Evolutionary conservation across 495 filamentous ascomycete genomes (phyloP).

Genomic region (Aspergillus nanangensis): DNA sequence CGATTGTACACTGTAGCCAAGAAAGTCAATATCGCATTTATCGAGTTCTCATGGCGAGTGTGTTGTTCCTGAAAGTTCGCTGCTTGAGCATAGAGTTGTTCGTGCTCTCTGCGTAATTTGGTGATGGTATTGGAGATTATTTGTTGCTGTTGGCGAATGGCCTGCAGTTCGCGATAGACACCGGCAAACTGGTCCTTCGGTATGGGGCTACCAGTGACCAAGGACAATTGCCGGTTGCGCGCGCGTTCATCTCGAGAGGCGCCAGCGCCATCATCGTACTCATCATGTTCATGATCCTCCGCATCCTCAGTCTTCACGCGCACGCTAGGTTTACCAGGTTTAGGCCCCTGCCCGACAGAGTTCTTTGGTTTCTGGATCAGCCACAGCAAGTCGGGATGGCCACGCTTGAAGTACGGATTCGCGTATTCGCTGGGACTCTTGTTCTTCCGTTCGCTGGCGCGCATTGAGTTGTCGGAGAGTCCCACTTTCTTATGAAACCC

Average conservation of each 20-base stretch:
- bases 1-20: constrained; percentile 93
- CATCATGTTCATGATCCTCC: constrained; percentile 65
- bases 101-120: constrained; percentile 77
- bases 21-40: constrained; percentile 96
- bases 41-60: constrained; percentile 93
- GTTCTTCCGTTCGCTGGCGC: constrained; percentile 91
- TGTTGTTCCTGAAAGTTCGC: constrained; percentile 86
- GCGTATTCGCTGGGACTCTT: constrained; percentile 98
- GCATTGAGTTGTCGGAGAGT: constrained; percentile 94
- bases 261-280: constrained; percentile 51
- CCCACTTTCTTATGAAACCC: constrained; percentile 99
- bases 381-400: constrained; percentile 91
- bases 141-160: constrained; percentile 77
- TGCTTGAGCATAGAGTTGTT: constrained; percentile 84
- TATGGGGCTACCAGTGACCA: constrained; percentile 41
- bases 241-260: constrained; percentile 31
- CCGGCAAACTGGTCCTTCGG: constrained; percentile 75
- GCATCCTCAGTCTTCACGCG: constrained; percentile 68
- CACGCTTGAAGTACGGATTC: constrained; percentile 92
- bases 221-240: constrained; percentile 36
- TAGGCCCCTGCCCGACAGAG: constrained; percentile 44
- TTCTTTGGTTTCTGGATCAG: constrained; percentile 96
- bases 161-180: constrained; percentile 73
- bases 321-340: constrained; percentile 38
- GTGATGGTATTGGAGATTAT: constrained; percentile 76